Evolutionary conservation across 768 basidiomycete genomes (phyloP).

Genomic region (Boletus huronensis): DNA sequence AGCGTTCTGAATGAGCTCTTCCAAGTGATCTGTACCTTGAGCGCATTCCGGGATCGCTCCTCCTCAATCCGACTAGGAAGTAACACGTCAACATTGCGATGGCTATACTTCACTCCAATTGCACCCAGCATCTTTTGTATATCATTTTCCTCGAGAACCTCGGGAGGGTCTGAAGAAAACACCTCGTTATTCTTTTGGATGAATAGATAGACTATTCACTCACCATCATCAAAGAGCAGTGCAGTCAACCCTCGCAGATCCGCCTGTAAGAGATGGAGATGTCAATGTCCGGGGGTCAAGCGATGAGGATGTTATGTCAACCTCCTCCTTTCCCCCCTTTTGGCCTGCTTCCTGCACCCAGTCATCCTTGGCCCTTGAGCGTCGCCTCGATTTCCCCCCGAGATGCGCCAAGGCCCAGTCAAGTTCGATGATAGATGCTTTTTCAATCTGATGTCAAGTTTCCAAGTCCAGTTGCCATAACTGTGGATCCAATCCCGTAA

Average conservation of each 20-base stretch:
- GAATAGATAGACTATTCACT: conserved; percentile 8
- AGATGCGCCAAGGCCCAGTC: conserved; percentile 80
- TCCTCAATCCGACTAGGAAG: conserved; percentile 66
- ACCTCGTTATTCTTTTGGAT: neutral
- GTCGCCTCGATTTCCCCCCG: conserved; percentile 39
- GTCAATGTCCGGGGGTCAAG: neutral
- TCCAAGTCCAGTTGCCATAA: neutral
- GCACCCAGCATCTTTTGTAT: conserved; percentile 56
- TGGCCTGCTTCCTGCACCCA: conserved; percentile 44
- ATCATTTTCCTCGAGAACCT: conserved; percentile 41
- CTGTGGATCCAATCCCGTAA: neutral
- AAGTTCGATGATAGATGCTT: conserved; percentile 65
- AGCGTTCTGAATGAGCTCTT: neutral
- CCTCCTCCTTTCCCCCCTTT: conserved; percentile 41
- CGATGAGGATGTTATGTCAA: neutral
- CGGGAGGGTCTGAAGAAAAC: conserved; percentile 35
- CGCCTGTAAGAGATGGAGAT: conserved; percentile 32
- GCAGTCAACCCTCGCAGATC: conserved; percentile 59
- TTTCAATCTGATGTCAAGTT: conserved; percentile 60
- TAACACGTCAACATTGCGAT: conserved; percentile 70
- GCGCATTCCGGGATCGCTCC: conserved; percentile 51
- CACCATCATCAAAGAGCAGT: conserved; percentile 71
- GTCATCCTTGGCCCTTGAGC: conserved; percentile 34
- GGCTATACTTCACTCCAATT: conserved; percentile 68
- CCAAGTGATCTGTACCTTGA: conserved; percentile 39